Conservation (phyloP, 2,329 filamentous ascomycete species). For the Trichoderma guizhouense region DNA sequence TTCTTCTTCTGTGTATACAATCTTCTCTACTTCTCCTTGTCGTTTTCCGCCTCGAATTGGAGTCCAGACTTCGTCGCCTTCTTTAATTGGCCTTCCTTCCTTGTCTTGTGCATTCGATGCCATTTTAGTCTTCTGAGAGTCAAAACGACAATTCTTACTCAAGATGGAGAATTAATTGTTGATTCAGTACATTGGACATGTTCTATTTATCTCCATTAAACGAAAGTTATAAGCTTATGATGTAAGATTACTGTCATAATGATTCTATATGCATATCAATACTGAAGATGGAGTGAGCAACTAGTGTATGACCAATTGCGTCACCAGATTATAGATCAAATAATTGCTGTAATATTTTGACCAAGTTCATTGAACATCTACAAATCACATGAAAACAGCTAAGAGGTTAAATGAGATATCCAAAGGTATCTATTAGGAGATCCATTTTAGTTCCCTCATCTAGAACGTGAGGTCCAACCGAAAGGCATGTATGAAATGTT, state of each 20-base stretch:
- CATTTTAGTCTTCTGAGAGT: background rate
- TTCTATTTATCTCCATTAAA: background rate
- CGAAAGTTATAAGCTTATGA: background rate
- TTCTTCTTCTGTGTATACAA: background rate
- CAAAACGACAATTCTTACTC: background rate
- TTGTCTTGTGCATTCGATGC: background rate
- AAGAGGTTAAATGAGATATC: background rate
- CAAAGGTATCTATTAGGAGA: background rate
- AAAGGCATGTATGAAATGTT: background rate
- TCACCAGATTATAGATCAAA: background rate
- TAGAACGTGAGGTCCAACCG: background rate
- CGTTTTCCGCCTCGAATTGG: background rate
- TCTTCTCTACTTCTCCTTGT: background rate
- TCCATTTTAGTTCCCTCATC: background rate
- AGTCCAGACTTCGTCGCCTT: slow-evolving; percentile 4
- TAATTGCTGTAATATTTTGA: background rate
- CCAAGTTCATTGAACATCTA: background rate
- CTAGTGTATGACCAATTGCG: background rate
- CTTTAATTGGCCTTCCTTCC: background rate
- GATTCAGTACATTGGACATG: background rate
- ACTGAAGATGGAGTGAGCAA: background rate
- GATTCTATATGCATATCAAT: background rate
- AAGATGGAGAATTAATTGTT: background rate
- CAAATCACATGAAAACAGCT: background rate
- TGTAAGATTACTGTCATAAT: background rate